These are phyloP conservation scores for Eleusine indica DNA, from an alignment of 176 grass and related monocot genomes.

Conservation along the genomic window DNA sequence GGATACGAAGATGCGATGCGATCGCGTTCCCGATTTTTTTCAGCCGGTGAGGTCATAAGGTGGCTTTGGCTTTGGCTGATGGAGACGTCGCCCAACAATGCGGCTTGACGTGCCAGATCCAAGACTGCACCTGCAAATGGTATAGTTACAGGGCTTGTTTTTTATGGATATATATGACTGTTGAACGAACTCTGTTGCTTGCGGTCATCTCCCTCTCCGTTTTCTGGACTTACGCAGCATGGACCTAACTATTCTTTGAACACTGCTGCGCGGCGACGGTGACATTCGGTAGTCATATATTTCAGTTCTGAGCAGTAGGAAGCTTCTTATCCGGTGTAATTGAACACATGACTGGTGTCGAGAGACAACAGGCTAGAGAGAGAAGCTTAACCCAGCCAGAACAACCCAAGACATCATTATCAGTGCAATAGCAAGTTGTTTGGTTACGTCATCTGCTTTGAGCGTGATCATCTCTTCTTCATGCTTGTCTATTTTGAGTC, in stretches of 20 bases:
- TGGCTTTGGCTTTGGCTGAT: not conserved
- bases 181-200: not conserved
- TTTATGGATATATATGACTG: not conserved
- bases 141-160: not conserved
- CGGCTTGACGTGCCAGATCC: not conserved
- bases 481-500: too few relatives aligned
- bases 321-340: too few relatives aligned
- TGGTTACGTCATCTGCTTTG: too few relatives aligned
- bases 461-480: too few relatives aligned
- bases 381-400: too few relatives aligned
- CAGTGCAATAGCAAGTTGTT: too few relatives aligned
- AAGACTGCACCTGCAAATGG: not conserved
- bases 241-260: not conserved
- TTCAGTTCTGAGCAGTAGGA: too few relatives aligned
- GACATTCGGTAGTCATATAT: too few relatives aligned
- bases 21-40: not conserved
- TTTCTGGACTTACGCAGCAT: not conserved
- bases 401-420: too few relatives aligned
- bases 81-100: slow-evolving; percentile 1
- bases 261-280: too few relatives aligned
- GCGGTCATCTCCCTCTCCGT: not conserved
- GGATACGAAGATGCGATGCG: not conserved
- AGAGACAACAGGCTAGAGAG: too few relatives aligned
- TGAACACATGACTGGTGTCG: too few relatives aligned
- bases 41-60: not conserved